phyloP scores from a whole-genome alignment of 768 basidiomycete species.

The Clitopilus hobsonii region DNA sequence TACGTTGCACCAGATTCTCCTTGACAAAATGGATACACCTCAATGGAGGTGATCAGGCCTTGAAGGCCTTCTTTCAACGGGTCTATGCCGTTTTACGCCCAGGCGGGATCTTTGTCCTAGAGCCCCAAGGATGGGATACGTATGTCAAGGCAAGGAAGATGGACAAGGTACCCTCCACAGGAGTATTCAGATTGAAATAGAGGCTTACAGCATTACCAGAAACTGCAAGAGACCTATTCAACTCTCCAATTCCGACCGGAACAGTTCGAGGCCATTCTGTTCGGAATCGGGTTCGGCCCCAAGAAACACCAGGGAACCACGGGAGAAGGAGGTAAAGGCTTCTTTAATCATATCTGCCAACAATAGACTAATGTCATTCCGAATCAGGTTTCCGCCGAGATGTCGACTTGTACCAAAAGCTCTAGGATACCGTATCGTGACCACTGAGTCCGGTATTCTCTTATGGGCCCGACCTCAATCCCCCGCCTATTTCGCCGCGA shows the following conservation, averaged over 20 bases:
- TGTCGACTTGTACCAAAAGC: constrained; percentile 59
- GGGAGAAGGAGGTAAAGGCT: constrained; percentile 61
- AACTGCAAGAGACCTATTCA: constrained; percentile 56
- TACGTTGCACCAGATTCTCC: constrained; percentile 54
- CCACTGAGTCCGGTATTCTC: too few relatives aligned
- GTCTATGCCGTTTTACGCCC: constrained; percentile 51
- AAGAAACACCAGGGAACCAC: constrained; percentile 43
- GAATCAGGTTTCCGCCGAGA: constrained; percentile 53
- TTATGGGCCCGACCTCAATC: too few relatives aligned
- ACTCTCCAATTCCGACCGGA: constrained; percentile 55
- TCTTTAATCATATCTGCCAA: neutral
- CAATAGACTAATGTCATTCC: neutral
- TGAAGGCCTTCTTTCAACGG: constrained; percentile 63
- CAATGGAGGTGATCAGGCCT: constrained; percentile 69
- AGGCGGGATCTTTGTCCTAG: constrained; percentile 70
- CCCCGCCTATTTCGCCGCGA: too few relatives aligned
- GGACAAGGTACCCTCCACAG: constrained; percentile 38
- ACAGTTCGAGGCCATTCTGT: constrained; percentile 52
- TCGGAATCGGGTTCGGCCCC: constrained; percentile 57
- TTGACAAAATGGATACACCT: constrained; percentile 93
- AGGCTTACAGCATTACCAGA: constrained; percentile 23
- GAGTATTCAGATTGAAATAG: neutral
- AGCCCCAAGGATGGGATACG: constrained; percentile 83
- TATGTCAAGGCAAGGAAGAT: constrained; percentile 76
- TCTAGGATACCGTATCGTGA: constrained; percentile 4